Evolutionary conservation across 768 basidiomycete species (phyloP).

Genomic region (Tulasnella sp.): DNA sequence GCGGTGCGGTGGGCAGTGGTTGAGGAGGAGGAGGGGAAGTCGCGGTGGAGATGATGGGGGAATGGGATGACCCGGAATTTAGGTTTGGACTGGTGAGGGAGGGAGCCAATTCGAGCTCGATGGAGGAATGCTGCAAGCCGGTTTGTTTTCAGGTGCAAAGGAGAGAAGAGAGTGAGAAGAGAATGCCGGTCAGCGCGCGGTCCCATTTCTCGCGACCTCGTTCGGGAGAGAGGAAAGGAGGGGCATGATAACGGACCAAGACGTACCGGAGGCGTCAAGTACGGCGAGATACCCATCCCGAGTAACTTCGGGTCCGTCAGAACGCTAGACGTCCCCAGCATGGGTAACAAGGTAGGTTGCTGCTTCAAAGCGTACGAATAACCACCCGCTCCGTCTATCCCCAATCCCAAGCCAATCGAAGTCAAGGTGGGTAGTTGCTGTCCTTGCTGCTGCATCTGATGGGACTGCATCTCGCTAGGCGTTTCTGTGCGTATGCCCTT

Average conservation of each 20-base stretch:
- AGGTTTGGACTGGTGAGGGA: background rate
- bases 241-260: background rate
- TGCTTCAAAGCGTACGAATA: background rate
- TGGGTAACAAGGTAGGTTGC: background rate
- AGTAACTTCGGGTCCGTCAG: background rate
- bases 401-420: background rate
- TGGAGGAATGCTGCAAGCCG: background rate
- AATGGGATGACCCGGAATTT: background rate
- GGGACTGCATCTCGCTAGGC: background rate
- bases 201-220: background rate
- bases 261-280: slow-evolving; percentile 6
- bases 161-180: background rate
- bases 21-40: background rate
- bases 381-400: background rate
- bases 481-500: no score
- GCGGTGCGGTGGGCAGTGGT: background rate
- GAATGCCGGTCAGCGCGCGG: background rate
- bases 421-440: background rate
- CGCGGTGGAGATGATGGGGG: background rate
- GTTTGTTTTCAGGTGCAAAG: background rate
- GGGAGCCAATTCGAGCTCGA: background rate
- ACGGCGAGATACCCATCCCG: background rate
- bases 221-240: background rate
- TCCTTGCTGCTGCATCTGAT: background rate
- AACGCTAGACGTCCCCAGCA: background rate